Conservation (phyloP, 73 alveolate genomes). For the Tetrahymena thermophila region DNA sequence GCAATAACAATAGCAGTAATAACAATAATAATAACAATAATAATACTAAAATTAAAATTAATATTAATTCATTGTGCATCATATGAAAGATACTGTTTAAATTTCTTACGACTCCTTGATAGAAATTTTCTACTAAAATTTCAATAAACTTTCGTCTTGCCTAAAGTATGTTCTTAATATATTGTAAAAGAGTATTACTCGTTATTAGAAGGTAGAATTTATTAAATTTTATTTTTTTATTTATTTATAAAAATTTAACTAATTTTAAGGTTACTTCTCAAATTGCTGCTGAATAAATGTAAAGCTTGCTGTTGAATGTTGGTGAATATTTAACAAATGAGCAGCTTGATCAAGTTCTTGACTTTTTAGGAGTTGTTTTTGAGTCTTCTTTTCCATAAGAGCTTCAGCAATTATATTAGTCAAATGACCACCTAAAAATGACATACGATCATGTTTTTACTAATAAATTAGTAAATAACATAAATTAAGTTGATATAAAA, state of each 20-base stretch:
- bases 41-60: too few species aligned
- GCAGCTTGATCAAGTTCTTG: background rate
- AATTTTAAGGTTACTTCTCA: background rate
- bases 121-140: background rate
- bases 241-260: background rate
- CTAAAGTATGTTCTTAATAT: background rate
- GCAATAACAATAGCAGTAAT: too few species aligned
- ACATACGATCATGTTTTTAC: background rate
- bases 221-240: background rate
- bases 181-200: background rate
- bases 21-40: too few species aligned
- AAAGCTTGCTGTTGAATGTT: background rate
- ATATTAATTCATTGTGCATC: background rate
- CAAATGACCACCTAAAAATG: background rate
- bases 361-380: background rate
- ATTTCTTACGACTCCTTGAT: background rate
- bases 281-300: background rate
- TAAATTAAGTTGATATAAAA: background rate
- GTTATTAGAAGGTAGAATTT: background rate
- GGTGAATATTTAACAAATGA: background rate
- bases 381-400: background rate
- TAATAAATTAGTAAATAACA: background rate
- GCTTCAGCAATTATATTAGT: background rate
- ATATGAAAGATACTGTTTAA: background rate
- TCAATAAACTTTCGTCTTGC: background rate